Conservation (phyloP, 169 alveolate genomes). For the Plasmodium coatneyi region DNA sequence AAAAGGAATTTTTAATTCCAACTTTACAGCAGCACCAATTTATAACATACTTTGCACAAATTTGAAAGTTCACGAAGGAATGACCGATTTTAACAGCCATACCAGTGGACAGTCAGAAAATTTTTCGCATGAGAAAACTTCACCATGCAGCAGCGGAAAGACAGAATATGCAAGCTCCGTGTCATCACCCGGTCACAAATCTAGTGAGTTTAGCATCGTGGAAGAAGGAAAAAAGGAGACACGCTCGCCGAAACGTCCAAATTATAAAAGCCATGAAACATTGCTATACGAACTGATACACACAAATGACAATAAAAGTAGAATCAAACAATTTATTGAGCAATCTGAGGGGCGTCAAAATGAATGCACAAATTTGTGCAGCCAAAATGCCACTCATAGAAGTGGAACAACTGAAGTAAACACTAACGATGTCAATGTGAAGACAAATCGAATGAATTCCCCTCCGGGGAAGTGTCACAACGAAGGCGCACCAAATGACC, state of each 20-base stretch:
- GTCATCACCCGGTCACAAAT: slow-evolving; percentile 16
- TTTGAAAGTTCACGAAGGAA: neutral
- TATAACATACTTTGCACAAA: neutral
- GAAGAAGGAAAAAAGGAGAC: neutral
- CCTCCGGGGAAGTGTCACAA: neutral
- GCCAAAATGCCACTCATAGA: neutral
- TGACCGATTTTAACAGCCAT: neutral
- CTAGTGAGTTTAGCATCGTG: neutral
- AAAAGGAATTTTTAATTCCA: neutral
- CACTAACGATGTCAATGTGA: neutral
- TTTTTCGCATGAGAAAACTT: neutral
- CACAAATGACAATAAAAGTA: slow-evolving; percentile 13
- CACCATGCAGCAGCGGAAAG: slow-evolving; percentile 8
- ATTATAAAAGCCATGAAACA: slow-evolving; percentile 27
- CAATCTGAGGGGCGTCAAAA: neutral
- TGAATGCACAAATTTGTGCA: neutral
- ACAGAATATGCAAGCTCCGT: slow-evolving; percentile 34
- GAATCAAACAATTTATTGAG: slow-evolving; percentile 14
- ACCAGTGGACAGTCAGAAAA: neutral
- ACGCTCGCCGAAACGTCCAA: neutral
- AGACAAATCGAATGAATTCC: neutral
- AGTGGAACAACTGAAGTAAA: neutral
- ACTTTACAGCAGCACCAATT: neutral
- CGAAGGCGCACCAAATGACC: neutral
- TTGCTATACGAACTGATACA: slow-evolving; percentile 30